These are phyloP conservation scores for Stemphylium lycopersici DNA, from an alignment of 2,329 filamentous ascomycete species.

Conservation along the genomic window DNA sequence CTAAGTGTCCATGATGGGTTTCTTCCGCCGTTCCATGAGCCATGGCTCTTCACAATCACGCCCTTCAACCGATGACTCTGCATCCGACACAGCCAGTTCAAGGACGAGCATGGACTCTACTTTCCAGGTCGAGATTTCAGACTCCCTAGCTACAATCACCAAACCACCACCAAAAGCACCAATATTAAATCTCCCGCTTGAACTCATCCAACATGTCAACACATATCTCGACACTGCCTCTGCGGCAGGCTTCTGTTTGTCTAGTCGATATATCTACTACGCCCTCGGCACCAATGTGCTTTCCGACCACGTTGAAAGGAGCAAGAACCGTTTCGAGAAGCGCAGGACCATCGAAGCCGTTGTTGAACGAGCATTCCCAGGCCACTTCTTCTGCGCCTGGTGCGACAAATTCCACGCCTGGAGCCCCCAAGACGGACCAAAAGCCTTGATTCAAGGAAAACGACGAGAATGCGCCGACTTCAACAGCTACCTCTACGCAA, in stretches of 20 bases:
- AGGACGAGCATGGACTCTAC: slow-evolving; percentile 24
- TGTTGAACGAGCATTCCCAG: slow-evolving; percentile 42
- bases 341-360: slow-evolving; percentile 31
- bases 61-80: slow-evolving; percentile 9
- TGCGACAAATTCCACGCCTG: slow-evolving; percentile 41
- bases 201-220: slow-evolving; percentile 40
- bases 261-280: slow-evolving; percentile 35
- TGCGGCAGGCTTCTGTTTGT: slow-evolving; percentile 36
- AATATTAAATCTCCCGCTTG: slow-evolving; percentile 34
- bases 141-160: slow-evolving; percentile 18
- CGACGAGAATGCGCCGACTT: slow-evolving; percentile 29
- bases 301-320: slow-evolving; percentile 18
- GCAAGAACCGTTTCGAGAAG: slow-evolving; percentile 26
- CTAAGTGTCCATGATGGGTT: slow-evolving; percentile 5
- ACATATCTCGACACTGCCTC: slow-evolving; percentile 30
- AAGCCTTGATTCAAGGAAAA: slow-evolving; percentile 1
- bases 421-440: slow-evolving; percentile 19
- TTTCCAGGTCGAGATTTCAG: slow-evolving; percentile 4
- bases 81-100: slow-evolving; percentile 12
- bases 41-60: slow-evolving; percentile 16
- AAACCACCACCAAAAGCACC: slow-evolving; percentile 10
- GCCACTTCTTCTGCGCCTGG: slow-evolving; percentile 44
- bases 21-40: slow-evolving; percentile 24
- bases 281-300: slow-evolving; percentile 35
- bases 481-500: slow-evolving; percentile 34